phyloP scores from a whole-genome alignment of 768 basidiomycete genomes.

The Chalciporus pseudorubinellus region DNA sequence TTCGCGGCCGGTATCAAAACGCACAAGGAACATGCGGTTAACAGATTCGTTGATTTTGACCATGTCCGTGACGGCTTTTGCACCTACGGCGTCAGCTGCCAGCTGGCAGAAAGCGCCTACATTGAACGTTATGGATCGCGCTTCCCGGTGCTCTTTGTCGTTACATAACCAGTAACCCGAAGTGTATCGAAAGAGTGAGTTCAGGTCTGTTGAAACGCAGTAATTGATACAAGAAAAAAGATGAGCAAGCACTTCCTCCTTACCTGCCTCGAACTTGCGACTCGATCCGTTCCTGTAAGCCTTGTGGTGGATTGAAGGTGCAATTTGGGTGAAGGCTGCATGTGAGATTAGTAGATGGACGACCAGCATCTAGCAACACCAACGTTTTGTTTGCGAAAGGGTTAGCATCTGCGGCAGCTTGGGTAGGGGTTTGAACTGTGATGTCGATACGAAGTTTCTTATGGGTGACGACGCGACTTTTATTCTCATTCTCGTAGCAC shows the following conservation, averaged over 20 bases:
- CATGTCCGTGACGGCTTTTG: slow-evolving; percentile 18
- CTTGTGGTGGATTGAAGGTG: neutral
- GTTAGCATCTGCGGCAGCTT: no score
- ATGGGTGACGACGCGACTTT: no score
- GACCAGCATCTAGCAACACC: no score
- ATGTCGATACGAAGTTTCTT: no score
- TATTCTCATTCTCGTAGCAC: no score
- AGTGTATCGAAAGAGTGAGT: slow-evolving; percentile 3
- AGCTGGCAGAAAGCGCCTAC: slow-evolving; percentile 21
- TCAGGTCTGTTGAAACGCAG: neutral
- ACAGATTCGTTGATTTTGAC: slow-evolving; percentile 15
- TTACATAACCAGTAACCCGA: slow-evolving; percentile 28
- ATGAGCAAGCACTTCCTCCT: neutral
- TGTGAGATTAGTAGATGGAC: neutral
- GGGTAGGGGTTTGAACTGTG: no score
- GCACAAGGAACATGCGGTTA: slow-evolving; percentile 15
- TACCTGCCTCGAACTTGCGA: slow-evolving; percentile 6
- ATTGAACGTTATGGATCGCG: slow-evolving; percentile 12
- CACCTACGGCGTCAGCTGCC: slow-evolving; percentile 8
- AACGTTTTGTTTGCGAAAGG: no score
- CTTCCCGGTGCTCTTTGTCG: slow-evolving; percentile 14
- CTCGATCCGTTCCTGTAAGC: neutral
- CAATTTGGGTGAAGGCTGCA: neutral
- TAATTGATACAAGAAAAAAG: neutral
- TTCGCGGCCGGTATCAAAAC: slow-evolving; percentile 11